A percentile compares a stretch with the other conserved stretches of the same genome.
Conservation (phyloP, 1,139 yeast species). For the Candida pseudoviswanathii region DNA sequence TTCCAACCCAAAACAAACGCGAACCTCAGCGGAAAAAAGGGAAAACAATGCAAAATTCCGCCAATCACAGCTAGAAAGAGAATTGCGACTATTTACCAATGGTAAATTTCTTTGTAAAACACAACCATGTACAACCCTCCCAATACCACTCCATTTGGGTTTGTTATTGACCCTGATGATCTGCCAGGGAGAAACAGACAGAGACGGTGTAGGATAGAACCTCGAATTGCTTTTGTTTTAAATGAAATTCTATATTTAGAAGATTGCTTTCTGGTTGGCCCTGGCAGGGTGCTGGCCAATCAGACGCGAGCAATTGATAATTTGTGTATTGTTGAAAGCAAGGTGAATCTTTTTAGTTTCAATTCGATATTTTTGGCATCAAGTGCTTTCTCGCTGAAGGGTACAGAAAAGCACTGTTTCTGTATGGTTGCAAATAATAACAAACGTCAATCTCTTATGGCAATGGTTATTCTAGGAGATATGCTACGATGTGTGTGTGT, state of each 20-base stretch:
- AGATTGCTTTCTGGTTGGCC: background rate
- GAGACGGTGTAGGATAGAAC: background rate
- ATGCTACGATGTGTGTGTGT: background rate
- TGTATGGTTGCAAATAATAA: background rate
- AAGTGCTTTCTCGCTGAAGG: background rate
- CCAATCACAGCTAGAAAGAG: background rate
- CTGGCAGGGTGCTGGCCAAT: background rate
- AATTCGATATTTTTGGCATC: background rate
- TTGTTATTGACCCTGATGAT: background rate
- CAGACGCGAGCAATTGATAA: constrained; percentile 1
- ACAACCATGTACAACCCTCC: background rate
- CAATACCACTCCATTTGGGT: background rate
- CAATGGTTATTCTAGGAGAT: no score
- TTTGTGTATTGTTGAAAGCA: background rate
- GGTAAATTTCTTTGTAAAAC: background rate
- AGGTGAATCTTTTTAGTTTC: background rate
- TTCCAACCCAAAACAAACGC: background rate
- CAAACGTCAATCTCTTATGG: constrained; percentile 1
- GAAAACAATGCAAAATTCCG: background rate
- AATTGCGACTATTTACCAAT: background rate
- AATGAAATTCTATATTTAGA: constrained; percentile 1
- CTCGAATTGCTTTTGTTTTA: background rate
- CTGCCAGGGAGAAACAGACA: background rate
- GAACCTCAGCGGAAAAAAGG: background rate
- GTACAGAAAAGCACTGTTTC: background rate